Evolutionary conservation across 108 stramenopile genomes (phyloP).

Genomic region (Skeletonema potamos): DNA sequence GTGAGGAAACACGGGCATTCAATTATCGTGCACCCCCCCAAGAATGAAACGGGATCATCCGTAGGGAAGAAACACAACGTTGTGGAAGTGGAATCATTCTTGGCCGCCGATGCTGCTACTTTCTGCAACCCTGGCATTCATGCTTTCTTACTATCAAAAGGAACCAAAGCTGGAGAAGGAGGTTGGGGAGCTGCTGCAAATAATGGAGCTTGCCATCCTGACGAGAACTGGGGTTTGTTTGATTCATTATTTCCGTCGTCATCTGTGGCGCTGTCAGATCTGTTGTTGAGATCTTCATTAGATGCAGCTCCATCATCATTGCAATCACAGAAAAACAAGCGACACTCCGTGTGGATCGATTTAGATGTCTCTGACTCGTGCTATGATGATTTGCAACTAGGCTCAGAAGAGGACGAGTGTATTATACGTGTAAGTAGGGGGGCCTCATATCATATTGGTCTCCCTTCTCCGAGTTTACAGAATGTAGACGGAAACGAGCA

Average conservation of each 20-base stretch:
- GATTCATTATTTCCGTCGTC: constrained; percentile 31
- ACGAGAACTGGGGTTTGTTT: constrained; percentile 43
- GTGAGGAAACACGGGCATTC: constrained; percentile 46
- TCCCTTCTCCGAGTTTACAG: neutral
- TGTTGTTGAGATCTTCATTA: constrained; percentile 26
- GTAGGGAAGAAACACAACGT: neutral
- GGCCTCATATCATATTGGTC: constrained; percentile 23
- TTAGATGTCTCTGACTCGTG: constrained; percentile 30
- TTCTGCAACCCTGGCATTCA: constrained; percentile 39
- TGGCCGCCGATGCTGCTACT: constrained; percentile 41
- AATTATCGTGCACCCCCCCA: constrained; percentile 15
- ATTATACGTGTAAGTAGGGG: constrained; percentile 23
- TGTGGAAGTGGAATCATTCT: constrained; percentile 34
- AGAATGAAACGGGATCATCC: constrained; percentile 8
- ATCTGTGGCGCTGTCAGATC: constrained; percentile 18
- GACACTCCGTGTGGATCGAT: constrained; percentile 46
- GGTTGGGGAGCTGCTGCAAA: constrained; percentile 42
- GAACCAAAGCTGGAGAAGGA: constrained; percentile 1
- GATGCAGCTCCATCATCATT: constrained; percentile 17
- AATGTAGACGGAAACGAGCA: neutral
- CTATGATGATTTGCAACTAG: constrained; percentile 3
- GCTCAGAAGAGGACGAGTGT: constrained; percentile 6
- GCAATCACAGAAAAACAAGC: neutral
- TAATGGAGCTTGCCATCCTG: constrained; percentile 35
- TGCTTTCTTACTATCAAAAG: constrained; percentile 22